Evolutionary conservation across 2,329 filamentous ascomycete species (phyloP), one percentile per base, ranked within the genome.

Genomic region (Orbilia ellipsospora): DNA sequence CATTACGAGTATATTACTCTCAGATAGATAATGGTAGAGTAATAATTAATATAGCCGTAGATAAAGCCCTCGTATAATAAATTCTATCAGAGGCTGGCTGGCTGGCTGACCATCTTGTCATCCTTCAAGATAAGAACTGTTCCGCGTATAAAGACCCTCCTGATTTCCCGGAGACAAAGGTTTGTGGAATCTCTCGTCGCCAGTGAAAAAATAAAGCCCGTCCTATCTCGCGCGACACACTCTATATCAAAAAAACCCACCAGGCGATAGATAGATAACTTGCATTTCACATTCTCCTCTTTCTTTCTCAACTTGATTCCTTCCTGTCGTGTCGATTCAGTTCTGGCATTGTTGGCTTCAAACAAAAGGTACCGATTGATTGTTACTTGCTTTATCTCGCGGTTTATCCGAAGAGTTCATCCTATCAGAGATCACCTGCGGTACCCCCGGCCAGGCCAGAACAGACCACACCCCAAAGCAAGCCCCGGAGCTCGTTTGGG

Each of bases 341-440:
- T 23, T 36, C 31, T 36, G 31, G 31, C 31, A 36, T 36, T 36
- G 31, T 36, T 36, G 5, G 1, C 31, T 36, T 18, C 20, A 52
- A 66, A 57, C 48, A 48, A 57, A 10, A 36, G 59, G 36, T 45
- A 44, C n/a, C 15, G 31, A 15, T 31, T 51, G 36, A 44, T 28
- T 42, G 31, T 36, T 36, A 6, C 31, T 59, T 52, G 56, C 57
- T 67, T 74, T 74, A 74, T 74, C 70, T 74, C 70, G 70, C 70
- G 70, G 70, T 74, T 68, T 74, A 67, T 68, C 70, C 70, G 70
- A 74, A 68, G 56, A 67, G 56, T 74, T 68, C 63, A 64, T 61
- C 57, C 70, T 67, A 67, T 63, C 31, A 36, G 31, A 36, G 10
- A 10, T 36, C 63, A 68, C 57, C 56, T 74, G 56, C 52, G 44